phyloP scores from a whole-genome alignment of 306 rosid species.

The Amphicarpaea edgeworthii region DNA sequence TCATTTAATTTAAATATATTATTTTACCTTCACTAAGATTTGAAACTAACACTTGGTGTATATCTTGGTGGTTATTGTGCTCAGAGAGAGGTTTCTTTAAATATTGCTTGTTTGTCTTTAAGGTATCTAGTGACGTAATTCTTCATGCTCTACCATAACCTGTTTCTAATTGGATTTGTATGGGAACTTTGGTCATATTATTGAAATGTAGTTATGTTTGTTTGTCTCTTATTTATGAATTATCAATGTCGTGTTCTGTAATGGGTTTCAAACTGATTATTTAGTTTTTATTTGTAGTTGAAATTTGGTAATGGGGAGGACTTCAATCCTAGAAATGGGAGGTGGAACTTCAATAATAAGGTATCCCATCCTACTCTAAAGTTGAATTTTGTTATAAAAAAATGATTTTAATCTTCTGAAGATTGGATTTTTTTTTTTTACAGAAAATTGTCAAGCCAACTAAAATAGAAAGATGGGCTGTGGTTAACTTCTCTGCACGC shows the following conservation, averaged over 20 bases:
- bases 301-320: slow-evolving; percentile 89
- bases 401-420: neutral
- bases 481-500: slow-evolving; percentile 87
- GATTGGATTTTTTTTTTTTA: neutral
- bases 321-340: slow-evolving; percentile 83
- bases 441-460: slow-evolving; percentile 77
- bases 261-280: neutral
- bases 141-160: neutral
- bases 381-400: too few species aligned
- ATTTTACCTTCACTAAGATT: neutral
- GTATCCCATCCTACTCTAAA: slow-evolving; percentile 39
- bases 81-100: neutral
- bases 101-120: neutral
- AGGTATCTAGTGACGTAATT: neutral
- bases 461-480: slow-evolving; percentile 75
- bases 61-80: neutral
- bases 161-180: neutral
- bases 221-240: neutral
- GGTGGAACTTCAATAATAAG: slow-evolving; percentile 95
- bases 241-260: neutral
- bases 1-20: neutral
- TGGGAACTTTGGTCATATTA: neutral
- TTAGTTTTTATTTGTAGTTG: slow-evolving; percentile 52
- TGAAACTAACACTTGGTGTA: neutral
- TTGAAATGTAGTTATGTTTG: neutral